Evolutionary conservation across 192 early-diverging fungal genomes (phyloP), one percentile per base, ranked within the genome.

Genomic region (Linnemannia elongata): DNA sequence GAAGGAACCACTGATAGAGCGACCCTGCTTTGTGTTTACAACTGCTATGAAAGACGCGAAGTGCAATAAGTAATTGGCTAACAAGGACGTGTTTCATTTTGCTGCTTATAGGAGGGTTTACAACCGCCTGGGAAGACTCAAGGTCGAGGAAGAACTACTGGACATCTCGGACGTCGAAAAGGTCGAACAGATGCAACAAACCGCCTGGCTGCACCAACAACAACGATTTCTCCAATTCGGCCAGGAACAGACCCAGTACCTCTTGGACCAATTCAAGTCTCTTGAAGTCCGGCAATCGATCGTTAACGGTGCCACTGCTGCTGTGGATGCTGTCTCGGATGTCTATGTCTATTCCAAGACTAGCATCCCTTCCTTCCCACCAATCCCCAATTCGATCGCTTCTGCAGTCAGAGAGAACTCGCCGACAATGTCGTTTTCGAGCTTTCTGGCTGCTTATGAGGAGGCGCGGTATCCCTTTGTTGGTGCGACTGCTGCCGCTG

Each of bases 141-240:
- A 78, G 68, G 79, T 87, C 27, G 85, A 87, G 35, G 85, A 87
- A 63, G 85, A 87, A 20, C 45, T 87, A n/a, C 30, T 87, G 76
- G 85, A 87, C 60, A 87, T 87, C 41, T 81, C 85, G 45, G 85
- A 87, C 18, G 85, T 87, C 41, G 85, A 87, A 52, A 81, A 87
- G 49, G 79, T 87, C 6, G 85, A 87, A 36, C 35, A 81, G 76
- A 74, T 81, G 76, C 85, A 87, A 33, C 85, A 87, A 41, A 87
- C 77, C 38, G 85, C 85, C 1, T 87, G 85, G 85, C 52, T 81
- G 10, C 72, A 81, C 36, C 85, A 87, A 41, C 79, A 87, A 20
- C 82, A 84, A 42, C 33, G 85, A 0, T 77, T 87, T 13, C 41
- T 87, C n/a, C 83, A 87, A 41, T 87, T 38, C 42, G 71, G 85